Evolutionary conservation across 139 green algal species (phyloP).

Genomic region (Coelastrella sp.): DNA sequence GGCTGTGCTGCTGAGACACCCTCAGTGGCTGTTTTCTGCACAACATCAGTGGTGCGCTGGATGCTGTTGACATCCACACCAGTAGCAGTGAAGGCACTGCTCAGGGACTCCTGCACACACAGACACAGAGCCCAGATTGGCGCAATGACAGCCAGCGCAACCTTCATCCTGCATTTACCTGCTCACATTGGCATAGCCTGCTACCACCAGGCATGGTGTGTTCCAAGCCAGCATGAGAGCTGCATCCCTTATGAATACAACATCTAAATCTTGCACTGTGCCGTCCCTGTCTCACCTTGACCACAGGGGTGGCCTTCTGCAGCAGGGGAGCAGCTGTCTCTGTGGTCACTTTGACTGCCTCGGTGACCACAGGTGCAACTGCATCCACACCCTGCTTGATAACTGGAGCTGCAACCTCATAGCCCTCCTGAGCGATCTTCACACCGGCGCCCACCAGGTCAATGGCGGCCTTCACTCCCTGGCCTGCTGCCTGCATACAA

Average conservation of each 20-base stretch:
- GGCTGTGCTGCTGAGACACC: constrained; percentile 67
- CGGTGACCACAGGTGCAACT: constrained; percentile 62
- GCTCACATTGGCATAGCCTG: too few relatives aligned
- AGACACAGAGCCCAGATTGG: neutral
- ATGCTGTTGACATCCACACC: constrained; percentile 58
- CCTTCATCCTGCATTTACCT: too few relatives aligned
- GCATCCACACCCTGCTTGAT: constrained; percentile 69
- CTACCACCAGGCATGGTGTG: neutral
- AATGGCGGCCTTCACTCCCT: constrained; percentile 53
- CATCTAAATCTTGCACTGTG: neutral
- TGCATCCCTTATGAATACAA: too few relatives aligned
- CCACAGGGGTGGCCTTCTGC: constrained; percentile 39
- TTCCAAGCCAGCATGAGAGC: too few relatives aligned
- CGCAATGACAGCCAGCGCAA: too few relatives aligned
- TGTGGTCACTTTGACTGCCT: constrained; percentile 45
- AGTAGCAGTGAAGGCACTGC: constrained; percentile 46
- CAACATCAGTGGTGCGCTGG: constrained; percentile 45
- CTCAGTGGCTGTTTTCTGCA: constrained; percentile 48
- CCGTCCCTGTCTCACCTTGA: constrained; percentile 14
- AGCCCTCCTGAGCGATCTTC: constrained; percentile 61
- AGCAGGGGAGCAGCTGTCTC: constrained; percentile 46
- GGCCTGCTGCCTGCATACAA: constrained; percentile 53
- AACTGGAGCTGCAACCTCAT: constrained; percentile 70
- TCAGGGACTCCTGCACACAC: constrained; percentile 36
- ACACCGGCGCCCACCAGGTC: constrained; percentile 48